Conservation (phyloP, 2,329 filamentous ascomycete species). For the Mycocentrospora acerina region DNA sequence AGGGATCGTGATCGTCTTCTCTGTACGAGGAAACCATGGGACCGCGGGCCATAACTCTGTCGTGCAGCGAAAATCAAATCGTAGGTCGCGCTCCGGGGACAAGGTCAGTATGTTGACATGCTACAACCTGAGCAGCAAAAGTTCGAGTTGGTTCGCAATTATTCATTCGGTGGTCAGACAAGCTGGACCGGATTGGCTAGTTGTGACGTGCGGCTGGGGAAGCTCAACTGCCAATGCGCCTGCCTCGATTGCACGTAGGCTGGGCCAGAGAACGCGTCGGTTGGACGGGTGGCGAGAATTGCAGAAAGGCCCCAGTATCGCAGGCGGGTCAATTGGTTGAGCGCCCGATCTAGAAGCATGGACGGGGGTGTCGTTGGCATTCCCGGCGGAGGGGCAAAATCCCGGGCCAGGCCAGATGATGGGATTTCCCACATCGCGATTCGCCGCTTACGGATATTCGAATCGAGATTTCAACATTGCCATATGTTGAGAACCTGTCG, state of each 20-base stretch:
- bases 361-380: too few relatives aligned
- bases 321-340: too few relatives aligned
- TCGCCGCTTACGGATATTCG: constrained; percentile 7
- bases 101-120: constrained; percentile 17
- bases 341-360: too few relatives aligned
- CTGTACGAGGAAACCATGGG: constrained; percentile 16
- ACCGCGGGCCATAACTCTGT: constrained; percentile 32
- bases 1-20: constrained; percentile 21
- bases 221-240: constrained; percentile 5
- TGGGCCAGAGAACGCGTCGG: too few relatives aligned
- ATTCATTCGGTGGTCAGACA: background rate
- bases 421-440: background rate
- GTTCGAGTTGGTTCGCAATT: too few relatives aligned
- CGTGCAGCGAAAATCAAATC: constrained; percentile 9
- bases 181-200: constrained; percentile 8
- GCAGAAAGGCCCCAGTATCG: too few relatives aligned
- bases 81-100: constrained; percentile 21
- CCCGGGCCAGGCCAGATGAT: background rate
- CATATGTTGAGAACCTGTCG: too few relatives aligned
- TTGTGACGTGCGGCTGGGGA: constrained; percentile 15
- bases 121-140: constrained; percentile 5
- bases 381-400: background rate
- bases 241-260: constrained; percentile 4
- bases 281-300: too few relatives aligned
- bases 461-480: constrained; percentile 6